Evolutionary conservation across 2,329 filamentous ascomycete species (phyloP), one percentile per base, ranked within the genome.

Genomic region (Ilyonectria mors-panacis): DNA sequence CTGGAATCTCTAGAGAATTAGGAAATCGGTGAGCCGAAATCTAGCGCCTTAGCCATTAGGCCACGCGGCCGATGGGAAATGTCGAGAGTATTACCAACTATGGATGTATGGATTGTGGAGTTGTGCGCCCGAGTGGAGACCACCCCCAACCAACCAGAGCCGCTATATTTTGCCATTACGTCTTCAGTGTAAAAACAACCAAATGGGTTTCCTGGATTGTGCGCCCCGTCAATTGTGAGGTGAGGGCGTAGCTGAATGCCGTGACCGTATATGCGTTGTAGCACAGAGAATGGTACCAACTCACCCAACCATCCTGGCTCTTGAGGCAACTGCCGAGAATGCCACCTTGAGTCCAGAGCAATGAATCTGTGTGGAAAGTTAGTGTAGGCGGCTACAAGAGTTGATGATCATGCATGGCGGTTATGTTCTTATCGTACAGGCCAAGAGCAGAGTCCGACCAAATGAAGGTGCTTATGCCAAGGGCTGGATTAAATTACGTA

Each of bases 21-120:
- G 10, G 39, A 30, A 23, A 19, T 37, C 17, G 17, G 30, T 35
- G 35, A 57, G 30, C 61, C 61, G 61, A 64, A 64, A 64, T 64
- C 61, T 64, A 48, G 58, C 61, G 61, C 61, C 61, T 64, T 64
- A 65, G 56, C 56, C 62, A 60, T 65, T 65, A 65, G 62, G 62
- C 62, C 56, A 65, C 62, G 62, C 62, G 62, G 62, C 62, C 62
- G 63, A 59, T 65, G 63, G 44, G 15, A 60, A 33, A 13, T 9
- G n/a, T 9, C 7, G 30, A 56, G 2, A 13, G 23, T 55, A 51
- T 60, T 42, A 26, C 19, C 0, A 6, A 23, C 23, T 1, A 65
- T 60, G 48, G 39, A 19, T 17, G 9, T 6, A 19, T 19, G 28
- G 28, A 35, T 15, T 59, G 26, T 47, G 37, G 61, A 59, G 55